Conservation (phyloP, 305 asterid species). For the Coffea humblotiana region DNA sequence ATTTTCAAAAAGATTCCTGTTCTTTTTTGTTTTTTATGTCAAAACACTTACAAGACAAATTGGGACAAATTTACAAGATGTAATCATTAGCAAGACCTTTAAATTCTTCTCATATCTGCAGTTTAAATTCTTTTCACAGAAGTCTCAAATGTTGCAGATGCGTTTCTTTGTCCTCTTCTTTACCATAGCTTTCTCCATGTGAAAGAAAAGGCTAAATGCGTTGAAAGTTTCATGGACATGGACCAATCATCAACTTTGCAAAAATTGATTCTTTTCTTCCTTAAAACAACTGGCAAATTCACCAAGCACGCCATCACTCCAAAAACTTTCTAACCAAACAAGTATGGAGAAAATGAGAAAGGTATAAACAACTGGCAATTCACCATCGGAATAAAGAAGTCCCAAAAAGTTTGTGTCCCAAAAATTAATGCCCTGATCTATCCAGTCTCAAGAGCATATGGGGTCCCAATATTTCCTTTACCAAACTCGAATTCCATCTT, state of each 20-base stretch:
- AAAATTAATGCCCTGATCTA: conserved; percentile 5
- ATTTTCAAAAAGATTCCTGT: background rate
- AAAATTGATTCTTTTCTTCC: conserved; percentile 16
- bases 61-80: background rate
- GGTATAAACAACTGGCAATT: conserved; percentile 19
- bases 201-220: conserved; percentile 6
- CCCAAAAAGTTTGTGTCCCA: conserved; percentile 1
- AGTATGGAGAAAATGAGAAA: background rate
- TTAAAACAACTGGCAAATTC: background rate
- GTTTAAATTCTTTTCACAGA: background rate
- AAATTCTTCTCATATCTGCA: background rate
- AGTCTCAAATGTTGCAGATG: background rate
- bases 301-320: background rate
- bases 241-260: conserved; percentile 3
- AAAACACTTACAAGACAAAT: background rate
- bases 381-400: background rate
- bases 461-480: background rate
- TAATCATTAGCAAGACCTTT: background rate
- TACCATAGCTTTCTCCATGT: background rate
- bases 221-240: conserved; percentile 10
- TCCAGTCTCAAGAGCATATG: background rate
- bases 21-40: background rate
- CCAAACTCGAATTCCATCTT: background rate
- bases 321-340: background rate
- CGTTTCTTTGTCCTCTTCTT: background rate